phyloP scores from a whole-genome alignment of 2,329 filamentous ascomycete species.

The Didymella arachidicola region DNA sequence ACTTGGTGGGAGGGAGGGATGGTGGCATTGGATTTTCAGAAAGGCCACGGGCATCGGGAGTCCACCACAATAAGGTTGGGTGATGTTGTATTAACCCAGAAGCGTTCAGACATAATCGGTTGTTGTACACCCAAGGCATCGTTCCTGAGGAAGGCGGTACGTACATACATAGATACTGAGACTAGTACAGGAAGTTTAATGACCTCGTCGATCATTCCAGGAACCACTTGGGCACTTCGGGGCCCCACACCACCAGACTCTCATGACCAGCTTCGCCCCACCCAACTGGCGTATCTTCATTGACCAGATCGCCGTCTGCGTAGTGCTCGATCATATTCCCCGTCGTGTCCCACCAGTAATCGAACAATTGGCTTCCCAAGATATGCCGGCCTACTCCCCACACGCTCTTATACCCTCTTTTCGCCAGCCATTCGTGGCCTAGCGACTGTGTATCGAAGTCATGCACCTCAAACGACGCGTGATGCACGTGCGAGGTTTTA shows the following conservation, averaged over 20 bases:
- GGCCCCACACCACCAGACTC: conserved; percentile 54
- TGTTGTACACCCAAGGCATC: conserved; percentile 10
- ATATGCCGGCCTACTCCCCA: conserved; percentile 78
- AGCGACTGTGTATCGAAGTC: conserved; percentile 74
- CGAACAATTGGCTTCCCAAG: conserved; percentile 74
- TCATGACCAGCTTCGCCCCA: conserved; percentile 53
- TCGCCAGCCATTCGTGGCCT: conserved; percentile 72
- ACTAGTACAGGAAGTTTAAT: background rate
- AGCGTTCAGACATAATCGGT: background rate
- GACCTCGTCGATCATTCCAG: conserved; percentile 32
- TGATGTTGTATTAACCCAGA: background rate
- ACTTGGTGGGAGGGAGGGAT: conserved; percentile 45
- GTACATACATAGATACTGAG: background rate
- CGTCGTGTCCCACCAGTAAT: conserved; percentile 73
- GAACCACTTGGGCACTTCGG: conserved; percentile 51
- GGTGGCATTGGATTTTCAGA: conserved; percentile 44
- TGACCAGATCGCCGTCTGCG: conserved; percentile 72
- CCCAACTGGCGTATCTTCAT: conserved; percentile 61
- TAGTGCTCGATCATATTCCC: conserved; percentile 74
- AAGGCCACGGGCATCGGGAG: conserved; percentile 39
- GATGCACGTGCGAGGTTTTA: conserved; percentile 64
- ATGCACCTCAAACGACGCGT: conserved; percentile 73
- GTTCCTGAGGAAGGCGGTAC: background rate
- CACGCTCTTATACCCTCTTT: conserved; percentile 68
- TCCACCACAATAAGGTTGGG: conserved; percentile 8